Evolutionary conservation across 2,329 filamentous ascomycete genomes (phyloP).

Genomic region (Lasiodiplodia sp.): DNA sequence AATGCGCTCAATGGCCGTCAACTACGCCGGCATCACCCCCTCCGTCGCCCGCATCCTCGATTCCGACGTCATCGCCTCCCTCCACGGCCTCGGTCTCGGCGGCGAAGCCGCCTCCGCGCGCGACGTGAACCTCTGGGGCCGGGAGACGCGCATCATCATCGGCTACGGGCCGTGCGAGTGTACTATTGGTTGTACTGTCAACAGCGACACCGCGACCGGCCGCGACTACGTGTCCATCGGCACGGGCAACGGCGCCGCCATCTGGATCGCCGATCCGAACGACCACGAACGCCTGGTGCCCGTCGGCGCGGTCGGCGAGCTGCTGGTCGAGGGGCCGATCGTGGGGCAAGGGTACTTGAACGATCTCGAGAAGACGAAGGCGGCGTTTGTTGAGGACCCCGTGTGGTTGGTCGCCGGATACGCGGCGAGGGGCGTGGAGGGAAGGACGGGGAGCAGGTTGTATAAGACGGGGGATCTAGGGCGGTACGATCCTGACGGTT

Average conservation of each 20-base stretch:
- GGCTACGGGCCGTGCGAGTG: constrained; percentile 54
- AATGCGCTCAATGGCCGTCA: constrained; percentile 61
- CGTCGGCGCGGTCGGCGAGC: constrained; percentile 56
- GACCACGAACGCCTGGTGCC: constrained; percentile 39
- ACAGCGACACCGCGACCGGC: constrained; percentile 30
- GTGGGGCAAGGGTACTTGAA: constrained; percentile 55
- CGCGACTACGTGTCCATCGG: constrained; percentile 31
- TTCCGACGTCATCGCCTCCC: constrained; percentile 48
- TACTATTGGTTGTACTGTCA: constrained; percentile 35
- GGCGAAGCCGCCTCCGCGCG: constrained; percentile 52
- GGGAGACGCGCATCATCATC: constrained; percentile 47
- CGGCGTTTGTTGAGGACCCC: constrained; percentile 41
- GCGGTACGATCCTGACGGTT: constrained; percentile 48
- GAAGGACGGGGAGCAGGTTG: constrained; percentile 64
- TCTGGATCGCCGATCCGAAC: constrained; percentile 43
- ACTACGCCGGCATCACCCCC: constrained; percentile 64
- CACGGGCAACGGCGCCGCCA: constrained; percentile 25
- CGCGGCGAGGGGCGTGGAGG: constrained; percentile 50
- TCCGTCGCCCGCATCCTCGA: constrained; percentile 60
- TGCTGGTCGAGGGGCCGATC: constrained; percentile 56
- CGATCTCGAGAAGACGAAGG: constrained; percentile 39
- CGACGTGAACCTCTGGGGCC: constrained; percentile 50
- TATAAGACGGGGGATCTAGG: constrained; percentile 23
- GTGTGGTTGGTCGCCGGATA: constrained; percentile 46
- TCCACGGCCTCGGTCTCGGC: constrained; percentile 49